Percentiles rank a stretch among this genome's conserved stretches.
Conservation (phyloP, 78 protist genomes). For the Dictyostelium firmibasis region DNA sequence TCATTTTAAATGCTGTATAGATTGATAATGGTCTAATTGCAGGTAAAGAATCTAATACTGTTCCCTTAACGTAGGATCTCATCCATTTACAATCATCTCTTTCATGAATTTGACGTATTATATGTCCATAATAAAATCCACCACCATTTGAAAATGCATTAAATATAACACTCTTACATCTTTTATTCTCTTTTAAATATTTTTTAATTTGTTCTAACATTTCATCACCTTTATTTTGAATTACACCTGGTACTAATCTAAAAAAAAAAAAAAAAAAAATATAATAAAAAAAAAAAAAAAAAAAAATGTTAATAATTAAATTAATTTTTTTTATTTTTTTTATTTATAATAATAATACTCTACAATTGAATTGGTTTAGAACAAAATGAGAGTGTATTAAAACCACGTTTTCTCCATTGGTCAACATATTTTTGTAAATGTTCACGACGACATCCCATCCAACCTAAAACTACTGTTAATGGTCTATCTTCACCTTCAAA, state of each 20-base stretch:
- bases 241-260: background rate
- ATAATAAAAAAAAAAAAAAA: too few species aligned
- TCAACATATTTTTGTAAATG: slow-evolving; percentile 20
- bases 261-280: background rate
- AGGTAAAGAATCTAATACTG: slow-evolving; percentile 47
- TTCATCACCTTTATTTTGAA: background rate
- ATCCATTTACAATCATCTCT: background rate
- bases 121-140: slow-evolving; percentile 43
- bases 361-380: slow-evolving; percentile 17
- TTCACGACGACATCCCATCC: slow-evolving; percentile 38
- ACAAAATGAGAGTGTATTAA: slow-evolving; percentile 3
- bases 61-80: background rate
- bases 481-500: background rate
- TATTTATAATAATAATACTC: background rate
- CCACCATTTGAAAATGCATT: slow-evolving; percentile 60
- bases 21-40: background rate
- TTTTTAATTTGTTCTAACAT: background rate
- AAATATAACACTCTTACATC: slow-evolving; percentile 21
- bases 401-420: slow-evolving; percentile 43
- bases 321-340: background rate
- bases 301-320: background rate
- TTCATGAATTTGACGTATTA: background rate
- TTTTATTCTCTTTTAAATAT: slow-evolving; percentile 1
- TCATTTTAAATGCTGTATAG: background rate
- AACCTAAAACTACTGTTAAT: slow-evolving; percentile 17